Conservation (phyloP, 768 basidiomycete genomes). For the Suillus occidentalis region DNA sequence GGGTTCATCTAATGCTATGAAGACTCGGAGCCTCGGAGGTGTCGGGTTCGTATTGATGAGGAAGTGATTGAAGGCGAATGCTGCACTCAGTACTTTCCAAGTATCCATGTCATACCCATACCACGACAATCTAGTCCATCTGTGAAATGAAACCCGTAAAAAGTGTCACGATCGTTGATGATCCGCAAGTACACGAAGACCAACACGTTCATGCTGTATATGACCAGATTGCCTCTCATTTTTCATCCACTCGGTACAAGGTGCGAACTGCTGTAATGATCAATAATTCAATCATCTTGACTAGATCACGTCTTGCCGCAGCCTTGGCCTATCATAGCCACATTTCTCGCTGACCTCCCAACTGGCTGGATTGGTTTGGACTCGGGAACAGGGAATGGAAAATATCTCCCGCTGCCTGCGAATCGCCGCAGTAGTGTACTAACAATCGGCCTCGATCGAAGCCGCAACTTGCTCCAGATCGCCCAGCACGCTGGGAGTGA, state of each 20-base stretch:
- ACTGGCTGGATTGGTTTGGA: slow-evolving; percentile 87
- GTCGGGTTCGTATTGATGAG: background rate
- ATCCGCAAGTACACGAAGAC: slow-evolving; percentile 64
- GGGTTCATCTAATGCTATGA: slow-evolving; percentile 49
- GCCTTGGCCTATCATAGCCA: slow-evolving; percentile 89
- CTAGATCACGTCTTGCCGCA: slow-evolving; percentile 29
- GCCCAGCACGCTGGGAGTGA: slow-evolving; percentile 62
- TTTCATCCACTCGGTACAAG: slow-evolving; percentile 89
- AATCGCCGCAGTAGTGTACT: slow-evolving; percentile 60
- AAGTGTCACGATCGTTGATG: slow-evolving; percentile 44
- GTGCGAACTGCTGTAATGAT: slow-evolving; percentile 33
- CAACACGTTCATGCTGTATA: slow-evolving; percentile 82
- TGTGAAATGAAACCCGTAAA: slow-evolving; percentile 17
- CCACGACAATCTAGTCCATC: slow-evolving; percentile 1
- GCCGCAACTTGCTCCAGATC: slow-evolving; percentile 72
- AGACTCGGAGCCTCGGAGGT: background rate
- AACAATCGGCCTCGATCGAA: slow-evolving; percentile 86
- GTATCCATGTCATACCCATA: slow-evolving; percentile 5
- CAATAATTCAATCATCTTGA: background rate
- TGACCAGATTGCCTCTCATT: slow-evolving; percentile 83
- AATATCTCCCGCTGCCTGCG: slow-evolving; percentile 81
- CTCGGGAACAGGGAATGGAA: slow-evolving; percentile 96
- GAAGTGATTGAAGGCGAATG: background rate
- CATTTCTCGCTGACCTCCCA: slow-evolving; percentile 70
- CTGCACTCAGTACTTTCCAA: background rate